These are phyloP conservation scores for Byssoonygena ceratinophila DNA, from an alignment of 2,329 filamentous ascomycete genomes.

Conservation along the genomic window DNA sequence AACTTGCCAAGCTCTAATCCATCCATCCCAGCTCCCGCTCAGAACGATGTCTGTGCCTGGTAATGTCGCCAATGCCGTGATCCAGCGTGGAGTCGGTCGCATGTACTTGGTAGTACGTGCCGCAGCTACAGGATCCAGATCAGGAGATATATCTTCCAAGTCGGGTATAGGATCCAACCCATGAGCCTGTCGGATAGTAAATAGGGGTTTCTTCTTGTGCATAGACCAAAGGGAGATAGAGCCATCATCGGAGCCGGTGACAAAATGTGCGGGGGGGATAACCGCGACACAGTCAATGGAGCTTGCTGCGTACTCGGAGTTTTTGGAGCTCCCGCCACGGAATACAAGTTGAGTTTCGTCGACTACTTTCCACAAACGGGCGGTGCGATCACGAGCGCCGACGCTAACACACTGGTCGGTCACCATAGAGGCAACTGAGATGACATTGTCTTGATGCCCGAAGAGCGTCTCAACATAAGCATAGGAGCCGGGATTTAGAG, in stretches of 20 bases:
- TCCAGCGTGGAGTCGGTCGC: constrained; percentile 65
- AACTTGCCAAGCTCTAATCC: constrained; percentile 73
- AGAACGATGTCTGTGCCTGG: constrained; percentile 86
- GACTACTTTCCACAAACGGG: constrained; percentile 87
- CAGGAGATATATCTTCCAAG: constrained; percentile 62
- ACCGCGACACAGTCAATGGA: constrained; percentile 88
- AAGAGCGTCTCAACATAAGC: constrained; percentile 94
- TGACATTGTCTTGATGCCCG: constrained; percentile 84
- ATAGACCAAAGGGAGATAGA: constrained; percentile 76
- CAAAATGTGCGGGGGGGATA: constrained; percentile 80
- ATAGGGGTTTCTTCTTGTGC: constrained; percentile 88
- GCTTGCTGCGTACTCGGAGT: constrained; percentile 54
- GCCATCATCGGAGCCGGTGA: constrained; percentile 90
- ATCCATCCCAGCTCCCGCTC: constrained; percentile 89
- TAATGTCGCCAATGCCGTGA: constrained; percentile 76
- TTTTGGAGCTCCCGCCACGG: constrained; percentile 56
- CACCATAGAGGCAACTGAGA: constrained; percentile 70
- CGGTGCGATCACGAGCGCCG: constrained; percentile 81
- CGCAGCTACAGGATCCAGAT: constrained; percentile 49
- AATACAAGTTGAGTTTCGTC: constrained; percentile 96
- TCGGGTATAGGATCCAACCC: constrained; percentile 65
- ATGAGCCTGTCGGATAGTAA: constrained; percentile 68
- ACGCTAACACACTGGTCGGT: constrained; percentile 86
- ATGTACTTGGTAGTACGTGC: constrained; percentile 34
- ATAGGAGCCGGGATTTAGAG: constrained; percentile 62